Evolutionary conservation across 2,329 filamentous ascomycete genomes (phyloP), one percentile per base, ranked within the genome.

Genomic region (Chaetomium sp.): DNA sequence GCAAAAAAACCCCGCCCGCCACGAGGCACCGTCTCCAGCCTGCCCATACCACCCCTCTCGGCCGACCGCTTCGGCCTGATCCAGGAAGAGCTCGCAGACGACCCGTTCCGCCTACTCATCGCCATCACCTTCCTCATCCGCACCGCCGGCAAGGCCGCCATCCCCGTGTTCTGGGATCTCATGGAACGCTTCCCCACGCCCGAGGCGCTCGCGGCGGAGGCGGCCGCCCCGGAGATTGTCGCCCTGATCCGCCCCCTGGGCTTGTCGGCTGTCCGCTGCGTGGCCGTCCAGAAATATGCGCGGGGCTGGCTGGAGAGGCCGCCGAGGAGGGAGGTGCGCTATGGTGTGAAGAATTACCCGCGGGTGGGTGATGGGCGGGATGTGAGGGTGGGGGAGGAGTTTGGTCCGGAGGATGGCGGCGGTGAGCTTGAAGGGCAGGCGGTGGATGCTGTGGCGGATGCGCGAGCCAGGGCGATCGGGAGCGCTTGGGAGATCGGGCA

Each of bases 51-150:
- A 0, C 84, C 87, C 0, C 84, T 93, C 38, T 81, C 83, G 8
- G 80, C 85, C 0, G 73, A 81, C 0, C 75, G 73, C 6, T 97
- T 96, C 73, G 93, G 93, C 0, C 83, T 97, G 1, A 87, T 97
- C 45, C 93, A 97, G 74, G 93, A 97, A 74, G 84, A 88, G 68
- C 84, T 96, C 19, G 87, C 87, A 1, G 76, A 85, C 57, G 84
- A 92, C 63, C 90, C 93, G 0, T 97, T 96, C 75, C 88, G 87
- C 68, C 84, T 97, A 1, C 83, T 97, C 1, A 82, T 97, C 33
- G 92, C 90, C 13, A 88, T 93, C 5, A 92, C 91, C 0, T 93
- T 97, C 71, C 86, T 97, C 33, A 94, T 94, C 75, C 88, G 90
- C 65, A 97, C 93, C 0, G 82, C 86, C 2, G 93, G 91, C 12